Evolutionary conservation across 331 rosid genomes (phyloP), one percentile per base, ranked within the genome.

Genomic region (Phaseolus coccineus): DNA sequence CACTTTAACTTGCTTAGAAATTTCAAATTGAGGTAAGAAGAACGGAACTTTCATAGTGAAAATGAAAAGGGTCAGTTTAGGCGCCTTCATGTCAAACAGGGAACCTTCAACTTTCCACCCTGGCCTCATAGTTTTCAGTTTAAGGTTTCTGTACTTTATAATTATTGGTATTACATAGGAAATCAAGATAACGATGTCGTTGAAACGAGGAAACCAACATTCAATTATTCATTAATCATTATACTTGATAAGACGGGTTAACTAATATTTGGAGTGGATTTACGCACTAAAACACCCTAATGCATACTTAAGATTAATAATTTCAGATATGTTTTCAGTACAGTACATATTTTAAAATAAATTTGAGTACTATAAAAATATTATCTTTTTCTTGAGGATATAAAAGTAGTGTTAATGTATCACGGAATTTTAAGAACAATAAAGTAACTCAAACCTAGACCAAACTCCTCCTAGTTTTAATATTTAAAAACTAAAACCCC

Each of bases 31-130:
- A 30, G 30, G 42, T 2, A 8, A 27, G 0, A 59, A 61, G 24
- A 61, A 31, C 24, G n/a, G 28, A 73, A 35, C 16, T 73, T 62
- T 10, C 52, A 35, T 15, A 48, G 2, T 69, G 47, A 40, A 37
- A 69, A 71, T 1, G 74, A 42, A 75, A 75, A 9, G 71, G 84
- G 70, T 65, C 2, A 40, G 12, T 31, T 63, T 15, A 6, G 25
- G 69, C 16, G 27, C 14, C 15, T 6, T 63, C 69, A 35, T 35
- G 25, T 63, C 27, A 63, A 63, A 8, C 50, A 65, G 15, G 31
- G 47, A 51, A 71, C n/a, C 50, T 71, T 71, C 50, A 50, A 71
- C 48, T 71, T 52, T 33, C 64, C 77, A 4, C 53, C n/a, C 64
- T 9, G 63, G 35, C 50, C 33, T 10, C 66, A 33, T 52, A 53